Evolutionary conservation across 78 protist species (phyloP).

Genomic region (Emiliania huxleyi): DNA sequence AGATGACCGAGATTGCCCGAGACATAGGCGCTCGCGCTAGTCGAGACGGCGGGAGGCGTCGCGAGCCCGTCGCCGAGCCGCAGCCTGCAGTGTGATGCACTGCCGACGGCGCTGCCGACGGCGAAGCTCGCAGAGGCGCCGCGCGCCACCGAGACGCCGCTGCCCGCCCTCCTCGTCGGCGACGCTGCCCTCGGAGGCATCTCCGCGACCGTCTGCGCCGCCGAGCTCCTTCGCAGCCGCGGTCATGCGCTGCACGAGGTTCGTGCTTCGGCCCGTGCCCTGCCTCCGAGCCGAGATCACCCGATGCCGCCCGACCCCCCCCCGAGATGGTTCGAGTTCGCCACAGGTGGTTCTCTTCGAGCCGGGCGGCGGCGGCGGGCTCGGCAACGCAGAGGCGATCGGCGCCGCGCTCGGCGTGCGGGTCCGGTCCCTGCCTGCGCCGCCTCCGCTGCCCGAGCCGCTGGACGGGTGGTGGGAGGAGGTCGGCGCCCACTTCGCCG

Average conservation of each 20-base stretch:
- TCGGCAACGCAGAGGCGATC: background rate
- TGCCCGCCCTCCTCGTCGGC: conserved; percentile 60
- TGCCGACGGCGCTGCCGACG: background rate
- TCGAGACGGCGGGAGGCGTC: conserved; percentile 64
- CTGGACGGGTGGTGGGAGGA: background rate
- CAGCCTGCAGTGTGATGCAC: conserved; percentile 64
- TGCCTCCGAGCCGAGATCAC: too few species aligned
- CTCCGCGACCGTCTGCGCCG: conserved; percentile 32
- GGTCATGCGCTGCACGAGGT: background rate
- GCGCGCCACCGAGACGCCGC: too few species aligned
- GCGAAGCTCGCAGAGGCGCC: background rate
- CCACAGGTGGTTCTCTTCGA: background rate
- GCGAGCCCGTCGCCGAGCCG: conserved; percentile 42
- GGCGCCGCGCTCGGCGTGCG: background rate
- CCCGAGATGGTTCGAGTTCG: too few species aligned
- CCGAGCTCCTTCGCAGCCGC: conserved; percentile 30
- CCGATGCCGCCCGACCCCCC: too few species aligned
- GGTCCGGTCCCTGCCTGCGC: background rate
- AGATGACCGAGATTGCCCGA: too few species aligned
- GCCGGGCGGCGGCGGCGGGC: background rate
- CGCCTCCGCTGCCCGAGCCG: background rate
- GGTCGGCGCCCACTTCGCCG: too few species aligned
- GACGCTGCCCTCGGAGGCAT: conserved; percentile 68
- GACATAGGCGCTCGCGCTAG: background rate
- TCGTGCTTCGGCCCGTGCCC: too few species aligned